Base-by-base conservation (phyloP, 2,329 filamentous ascomycete species). In the Echinosphaeria canescens region DNA sequence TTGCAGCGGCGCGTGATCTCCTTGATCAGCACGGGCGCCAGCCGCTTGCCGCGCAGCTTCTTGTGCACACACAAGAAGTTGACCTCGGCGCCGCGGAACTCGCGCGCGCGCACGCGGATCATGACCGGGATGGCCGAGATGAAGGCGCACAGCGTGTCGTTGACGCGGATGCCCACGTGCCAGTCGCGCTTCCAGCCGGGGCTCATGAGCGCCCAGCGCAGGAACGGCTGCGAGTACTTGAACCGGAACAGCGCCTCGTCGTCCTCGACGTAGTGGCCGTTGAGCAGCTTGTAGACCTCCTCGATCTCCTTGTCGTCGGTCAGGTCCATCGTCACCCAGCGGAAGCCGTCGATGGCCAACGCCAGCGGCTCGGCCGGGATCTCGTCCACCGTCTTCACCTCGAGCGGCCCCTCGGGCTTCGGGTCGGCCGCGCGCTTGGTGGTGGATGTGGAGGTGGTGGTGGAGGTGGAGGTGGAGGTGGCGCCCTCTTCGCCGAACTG, bases 21-120 rank as follows among this genome's bases (percentile, higher is more conserved):
- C 50, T 93, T 93, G 58, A 98, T 98, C 28, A 98, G 67, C 2
- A 95, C 76, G 0, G 88, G 88, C 0, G 88, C 73, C 23, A 98
- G 68, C 28, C 88, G 74, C 57, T 95, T 93, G 30, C 78, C 71
- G 27, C 88, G 79, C 17, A 98, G 69, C 53, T 95, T 95, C 61
- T 95, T 95, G 61, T 98, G 88, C 29, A 98, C 75, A 43, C 84
- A 91, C 36, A 98, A 72, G 53, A 95, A 98, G 57, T 98, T 98
- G 52, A 98, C 88, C 49, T 98, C 88, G 26, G 79, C 82, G 37
- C 78, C 74, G 34, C 71, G 66, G 32, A 98, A 53, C 30, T 65
- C 53, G 31, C 76, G 76, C 31, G 75, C 59, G 34, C 84, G 76
- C 23, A 98, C 72, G 27, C 75, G 72, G 30, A 98, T 58, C 35